phyloP scores from a whole-genome alignment of 371 early-diverging fungal genomes.

The Dichotomocladium elegans region DNA sequence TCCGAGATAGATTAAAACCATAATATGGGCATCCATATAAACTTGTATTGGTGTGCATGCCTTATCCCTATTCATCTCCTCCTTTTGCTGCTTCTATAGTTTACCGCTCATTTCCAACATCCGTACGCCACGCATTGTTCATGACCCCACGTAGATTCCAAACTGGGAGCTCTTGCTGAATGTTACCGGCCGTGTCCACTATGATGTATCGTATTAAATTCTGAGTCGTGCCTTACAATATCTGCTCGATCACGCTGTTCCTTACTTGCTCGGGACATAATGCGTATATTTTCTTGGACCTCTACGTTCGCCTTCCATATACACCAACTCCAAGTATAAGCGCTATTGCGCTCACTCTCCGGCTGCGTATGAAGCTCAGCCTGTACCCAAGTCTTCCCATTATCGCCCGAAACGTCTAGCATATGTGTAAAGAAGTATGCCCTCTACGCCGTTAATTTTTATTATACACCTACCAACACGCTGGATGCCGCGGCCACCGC shows the following conservation, averaged over 20 bases:
- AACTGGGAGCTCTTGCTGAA: conserved; percentile 72
- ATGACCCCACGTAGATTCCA: conserved; percentile 88
- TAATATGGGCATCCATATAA: no score
- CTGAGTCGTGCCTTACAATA: neutral
- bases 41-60: no score
- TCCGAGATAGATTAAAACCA: no score
- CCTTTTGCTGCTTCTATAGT: no score
- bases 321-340: conserved; percentile 71
- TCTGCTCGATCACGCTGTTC: neutral
- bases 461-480: conserved; percentile 50
- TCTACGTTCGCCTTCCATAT: conserved; percentile 63
- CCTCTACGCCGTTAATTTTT: no score
- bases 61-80: no score
- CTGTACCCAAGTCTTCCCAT: conserved; percentile 76
- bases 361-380: conserved; percentile 43
- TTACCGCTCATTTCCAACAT: no score
- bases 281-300: conserved; percentile 20
- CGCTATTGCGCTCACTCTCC: conserved; percentile 12
- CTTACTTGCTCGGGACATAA: conserved; percentile 73
- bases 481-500: conserved; percentile 59
- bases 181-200: conserved; percentile 73
- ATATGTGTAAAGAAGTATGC: no score
- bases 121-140: conserved; percentile 69
- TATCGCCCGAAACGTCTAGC: conserved; percentile 77
- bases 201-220: neutral